phyloP scores from a whole-genome alignment of 2,329 filamentous ascomycete genomes.

The Colletotrichum sp. region DNA sequence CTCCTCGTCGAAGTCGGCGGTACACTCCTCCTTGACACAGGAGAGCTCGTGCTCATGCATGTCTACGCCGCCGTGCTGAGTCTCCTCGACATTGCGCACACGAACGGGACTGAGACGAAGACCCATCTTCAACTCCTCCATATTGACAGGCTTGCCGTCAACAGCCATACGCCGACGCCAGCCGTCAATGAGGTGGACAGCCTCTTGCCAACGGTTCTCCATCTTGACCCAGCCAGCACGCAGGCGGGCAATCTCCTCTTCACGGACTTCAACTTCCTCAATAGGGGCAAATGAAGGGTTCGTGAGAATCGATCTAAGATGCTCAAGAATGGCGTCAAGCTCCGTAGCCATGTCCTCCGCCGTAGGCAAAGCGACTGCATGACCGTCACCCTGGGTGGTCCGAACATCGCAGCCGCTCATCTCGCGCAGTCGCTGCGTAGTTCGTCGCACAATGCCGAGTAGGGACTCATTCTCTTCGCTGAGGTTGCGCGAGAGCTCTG shows the following conservation, averaged over 20 bases:
- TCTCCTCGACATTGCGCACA: conserved; percentile 56
- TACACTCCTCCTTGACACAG: conserved; percentile 29
- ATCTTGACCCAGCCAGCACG: conserved; percentile 91
- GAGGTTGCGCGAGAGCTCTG: conserved; percentile 79
- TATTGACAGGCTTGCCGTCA: conserved; percentile 72
- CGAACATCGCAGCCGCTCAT: conserved; percentile 62
- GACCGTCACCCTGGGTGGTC: conserved; percentile 28
- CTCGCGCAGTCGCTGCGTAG: conserved; percentile 73
- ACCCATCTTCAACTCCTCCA: conserved; percentile 72
- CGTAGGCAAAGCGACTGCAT: conserved; percentile 37
- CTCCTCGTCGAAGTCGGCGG: conserved; percentile 53
- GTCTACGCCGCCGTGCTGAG: conserved; percentile 39
- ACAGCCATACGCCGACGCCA: conserved; percentile 85
- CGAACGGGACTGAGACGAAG: conserved; percentile 67
- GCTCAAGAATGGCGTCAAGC: conserved; percentile 78
- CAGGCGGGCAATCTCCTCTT: conserved; percentile 86
- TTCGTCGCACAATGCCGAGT: conserved; percentile 72
- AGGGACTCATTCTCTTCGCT: conserved; percentile 93
- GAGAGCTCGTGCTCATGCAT: conserved; percentile 39
- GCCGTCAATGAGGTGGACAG: conserved; percentile 87
- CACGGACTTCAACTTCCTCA: conserved; percentile 90
- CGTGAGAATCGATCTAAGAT: conserved; percentile 83
- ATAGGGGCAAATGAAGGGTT: conserved; percentile 97
- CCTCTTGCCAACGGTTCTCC: conserved; percentile 89
- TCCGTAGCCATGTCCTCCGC: conserved; percentile 74